Percentiles rank a stretch among this genome's conserved stretches.
phyloP scores from a whole-genome alignment of 768 basidiomycete genomes.

The Hygrocybe coccinea region DNA sequence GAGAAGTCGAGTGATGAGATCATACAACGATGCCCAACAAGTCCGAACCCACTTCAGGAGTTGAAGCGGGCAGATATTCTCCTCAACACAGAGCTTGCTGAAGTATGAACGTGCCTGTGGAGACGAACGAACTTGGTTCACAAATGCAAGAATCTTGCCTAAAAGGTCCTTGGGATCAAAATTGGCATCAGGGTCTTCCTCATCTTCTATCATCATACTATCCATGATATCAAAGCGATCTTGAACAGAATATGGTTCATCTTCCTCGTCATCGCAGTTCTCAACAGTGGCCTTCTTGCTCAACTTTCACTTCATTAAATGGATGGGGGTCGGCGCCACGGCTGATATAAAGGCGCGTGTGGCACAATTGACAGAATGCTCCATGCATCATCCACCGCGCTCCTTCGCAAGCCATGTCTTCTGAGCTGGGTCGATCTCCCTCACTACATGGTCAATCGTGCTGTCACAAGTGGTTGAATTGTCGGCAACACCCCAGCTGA shows the following conservation, averaged over 20 bases:
- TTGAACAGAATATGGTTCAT: not conserved
- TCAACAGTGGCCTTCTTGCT: too few relatives aligned
- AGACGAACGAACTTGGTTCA: constrained; percentile 20
- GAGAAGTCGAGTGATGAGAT: not conserved
- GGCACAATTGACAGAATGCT: not conserved
- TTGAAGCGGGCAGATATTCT: constrained; percentile 16
- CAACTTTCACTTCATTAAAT: too few relatives aligned
- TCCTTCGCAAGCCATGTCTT: not conserved
- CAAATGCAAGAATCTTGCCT: not conserved
- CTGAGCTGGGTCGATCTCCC: too few relatives aligned
- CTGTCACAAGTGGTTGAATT: too few relatives aligned
- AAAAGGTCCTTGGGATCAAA: not conserved
- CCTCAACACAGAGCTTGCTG: constrained; percentile 13
- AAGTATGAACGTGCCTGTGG: constrained; percentile 26
- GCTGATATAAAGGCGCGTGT: not conserved
- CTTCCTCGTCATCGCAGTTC: too few relatives aligned
- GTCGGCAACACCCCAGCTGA: too few relatives aligned
- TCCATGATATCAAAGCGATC: not conserved
- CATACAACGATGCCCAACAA: too few relatives aligned
- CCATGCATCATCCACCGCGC: not conserved
- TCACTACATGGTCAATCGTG: too few relatives aligned
- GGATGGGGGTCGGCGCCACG: not conserved
- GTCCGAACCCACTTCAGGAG: constrained; percentile 22
- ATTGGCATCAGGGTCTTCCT: not conserved
- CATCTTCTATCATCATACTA: not conserved